Evolutionary conservation across 768 basidiomycete species (phyloP).

Genomic region (Leccinum broughii): DNA sequence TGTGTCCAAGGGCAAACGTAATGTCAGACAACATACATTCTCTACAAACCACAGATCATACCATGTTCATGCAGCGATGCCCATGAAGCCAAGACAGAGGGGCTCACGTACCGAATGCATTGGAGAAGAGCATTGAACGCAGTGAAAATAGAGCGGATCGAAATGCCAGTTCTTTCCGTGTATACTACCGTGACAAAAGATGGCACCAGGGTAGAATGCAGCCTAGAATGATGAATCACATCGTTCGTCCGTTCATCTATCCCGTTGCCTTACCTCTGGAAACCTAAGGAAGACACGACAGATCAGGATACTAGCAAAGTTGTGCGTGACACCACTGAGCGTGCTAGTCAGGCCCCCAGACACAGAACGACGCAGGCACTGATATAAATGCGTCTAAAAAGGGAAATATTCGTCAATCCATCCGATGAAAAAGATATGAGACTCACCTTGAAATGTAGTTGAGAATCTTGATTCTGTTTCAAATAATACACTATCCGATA

Average conservation of each 20-base stretch:
- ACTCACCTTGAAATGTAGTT: background rate
- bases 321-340: no score
- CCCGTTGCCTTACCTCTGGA: no score
- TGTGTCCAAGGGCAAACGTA: no score
- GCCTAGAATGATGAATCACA: no score
- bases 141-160: background rate
- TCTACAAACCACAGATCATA: background rate
- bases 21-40: background rate
- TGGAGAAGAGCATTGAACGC: background rate
- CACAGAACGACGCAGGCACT: background rate
- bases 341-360: no score
- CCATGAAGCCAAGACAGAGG: background rate
- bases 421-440: background rate
- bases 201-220: background rate
- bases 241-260: no score
- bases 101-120: background rate
- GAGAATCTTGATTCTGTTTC: background rate
- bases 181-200: background rate
- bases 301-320: no score
- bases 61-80: background rate
- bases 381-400: background rate
- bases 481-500: background rate
- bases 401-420: background rate
- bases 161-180: background rate
- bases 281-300: no score